Conservation (phyloP, 768 basidiomycete species). For the Neoboletus brunneissimus region DNA sequence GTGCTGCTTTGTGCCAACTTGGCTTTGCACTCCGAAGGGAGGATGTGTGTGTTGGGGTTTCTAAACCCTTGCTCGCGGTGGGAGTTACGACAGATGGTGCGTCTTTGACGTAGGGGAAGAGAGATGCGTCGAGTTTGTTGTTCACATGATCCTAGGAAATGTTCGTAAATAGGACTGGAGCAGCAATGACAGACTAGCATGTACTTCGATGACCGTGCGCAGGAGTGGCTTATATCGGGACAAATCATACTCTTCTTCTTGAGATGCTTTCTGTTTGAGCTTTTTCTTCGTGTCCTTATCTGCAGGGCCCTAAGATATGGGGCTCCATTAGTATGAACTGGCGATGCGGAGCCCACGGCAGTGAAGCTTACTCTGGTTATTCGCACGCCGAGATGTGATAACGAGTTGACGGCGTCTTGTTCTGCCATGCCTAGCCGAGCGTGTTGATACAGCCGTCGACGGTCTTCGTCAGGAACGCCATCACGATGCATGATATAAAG, state of each 20-base stretch:
- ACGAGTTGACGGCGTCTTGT: slow-evolving; percentile 89
- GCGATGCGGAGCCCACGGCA: background rate
- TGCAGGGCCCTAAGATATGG: slow-evolving; percentile 50
- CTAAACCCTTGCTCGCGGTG: slow-evolving; percentile 43
- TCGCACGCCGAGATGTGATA: slow-evolving; percentile 77
- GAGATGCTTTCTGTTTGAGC: slow-evolving; percentile 67
- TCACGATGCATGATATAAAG: slow-evolving; percentile 93
- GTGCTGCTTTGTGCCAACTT: slow-evolving; percentile 80
- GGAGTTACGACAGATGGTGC: slow-evolving; percentile 53
- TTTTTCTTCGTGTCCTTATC: slow-evolving; percentile 81
- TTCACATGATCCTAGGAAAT: slow-evolving; percentile 70
- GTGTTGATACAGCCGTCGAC: slow-evolving; percentile 91
- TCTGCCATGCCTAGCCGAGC: slow-evolving; percentile 84
- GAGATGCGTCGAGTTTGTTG: slow-evolving; percentile 68
- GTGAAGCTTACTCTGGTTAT: slow-evolving; percentile 66
- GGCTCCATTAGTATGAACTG: background rate
- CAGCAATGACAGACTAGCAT: background rate
- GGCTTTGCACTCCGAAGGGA: slow-evolving; percentile 90
- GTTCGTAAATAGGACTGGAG: background rate
- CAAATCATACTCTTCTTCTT: slow-evolving; percentile 96
- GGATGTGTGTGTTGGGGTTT: slow-evolving; percentile 52
- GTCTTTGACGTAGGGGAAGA: slow-evolving; percentile 92
- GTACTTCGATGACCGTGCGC: slow-evolving; percentile 79
- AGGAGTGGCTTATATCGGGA: slow-evolving; percentile 89
- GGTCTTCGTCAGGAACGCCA: slow-evolving; percentile 98